A percentile compares a stretch with the other conserved stretches of the same genome.
phyloP scores from a whole-genome alignment of 345 rosid genomes.

The Odontarrhena argentea region DNA sequence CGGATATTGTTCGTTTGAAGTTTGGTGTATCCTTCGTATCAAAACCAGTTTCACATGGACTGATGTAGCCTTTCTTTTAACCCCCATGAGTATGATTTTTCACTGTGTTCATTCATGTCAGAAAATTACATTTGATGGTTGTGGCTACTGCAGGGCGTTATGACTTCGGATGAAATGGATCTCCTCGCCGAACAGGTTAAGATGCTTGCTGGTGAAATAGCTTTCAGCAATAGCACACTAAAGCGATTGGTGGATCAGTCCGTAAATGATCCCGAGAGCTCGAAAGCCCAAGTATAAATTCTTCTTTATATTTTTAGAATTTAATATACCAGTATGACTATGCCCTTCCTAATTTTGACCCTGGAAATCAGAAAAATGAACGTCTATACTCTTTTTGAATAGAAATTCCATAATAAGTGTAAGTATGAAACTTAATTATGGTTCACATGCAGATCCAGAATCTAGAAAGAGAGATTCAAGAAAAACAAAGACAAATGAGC shows the following conservation, averaged over 20 bases:
- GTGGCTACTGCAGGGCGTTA: constrained; percentile 54
- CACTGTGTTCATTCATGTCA: background rate
- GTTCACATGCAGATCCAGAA: constrained; percentile 57
- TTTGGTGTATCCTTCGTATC: background rate
- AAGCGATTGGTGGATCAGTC: constrained; percentile 96
- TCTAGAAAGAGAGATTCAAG: constrained; percentile 80
- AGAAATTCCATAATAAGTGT: background rate
- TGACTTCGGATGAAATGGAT: constrained; percentile 92
- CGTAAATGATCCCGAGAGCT: constrained; percentile 77
- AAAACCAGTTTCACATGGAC: constrained; percentile 13
- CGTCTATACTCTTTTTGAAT: constrained; percentile 9
- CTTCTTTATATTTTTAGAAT: constrained; percentile 6
- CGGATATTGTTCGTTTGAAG: background rate
- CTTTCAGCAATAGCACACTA: constrained; percentile 87
- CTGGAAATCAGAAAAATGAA: constrained; percentile 5
- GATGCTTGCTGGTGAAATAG: constrained; percentile 99
- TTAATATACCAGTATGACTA: constrained; percentile 21
- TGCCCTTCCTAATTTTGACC: constrained; percentile 11
- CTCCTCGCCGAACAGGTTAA: constrained; percentile 97
- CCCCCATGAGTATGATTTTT: background rate
- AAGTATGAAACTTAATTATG: background rate
- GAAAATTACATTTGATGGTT: constrained; percentile 21
- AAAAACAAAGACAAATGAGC: constrained; percentile 82
- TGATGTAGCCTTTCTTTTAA: constrained; percentile 1
- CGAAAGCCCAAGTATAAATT: constrained; percentile 65